Base-by-base conservation (phyloP, 768 basidiomycete genomes). In the Russula sp. region DNA sequence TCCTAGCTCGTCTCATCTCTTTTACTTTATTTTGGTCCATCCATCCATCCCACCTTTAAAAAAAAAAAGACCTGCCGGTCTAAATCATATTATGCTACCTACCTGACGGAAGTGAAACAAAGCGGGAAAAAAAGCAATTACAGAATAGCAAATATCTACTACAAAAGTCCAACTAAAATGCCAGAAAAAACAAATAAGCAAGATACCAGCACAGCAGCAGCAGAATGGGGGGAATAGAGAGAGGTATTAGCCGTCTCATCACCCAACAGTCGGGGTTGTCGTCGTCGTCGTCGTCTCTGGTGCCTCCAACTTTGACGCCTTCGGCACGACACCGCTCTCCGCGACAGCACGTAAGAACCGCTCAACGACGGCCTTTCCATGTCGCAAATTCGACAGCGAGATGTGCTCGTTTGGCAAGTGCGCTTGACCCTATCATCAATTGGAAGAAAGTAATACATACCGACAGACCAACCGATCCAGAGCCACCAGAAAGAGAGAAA, bases 341-440 rank as follows among this genome's bases (percentile, higher is more conserved):
- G 80, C 83, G 1, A 83, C 79, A 29, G 81, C 83, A 1, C 77
- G 68, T 56, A 90, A 71, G 72, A 93, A 93, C 16, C 85, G 82
- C 68, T 91, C 86, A 35, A 92, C 70, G 43, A 92, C 90, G 1
- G 83, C 77, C 66, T 90, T 90, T 0, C 91, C 91, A 42, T 84
- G 82, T 20, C 81, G 79, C 25, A 98, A 78, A 68, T 98, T 98
- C 22, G 82, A 73, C 1, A 97, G 74, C 3, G 93, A 87, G 56
- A 98, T 93, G 4, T 93, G 81, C 72, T 99, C 97, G 70, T 99
- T 90, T 3, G 93, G 86, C 25, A 99, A 74, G 78, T 98, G 97
- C 0, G 93, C 94, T 78, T 87, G 90, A 70, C 90, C 93, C 92
- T 88, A 66, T 48, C 20, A 10, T 5, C 1, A 41, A 22, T 2